Conservation (phyloP, 768 basidiomycete species). For the Suillus alpinus region DNA sequence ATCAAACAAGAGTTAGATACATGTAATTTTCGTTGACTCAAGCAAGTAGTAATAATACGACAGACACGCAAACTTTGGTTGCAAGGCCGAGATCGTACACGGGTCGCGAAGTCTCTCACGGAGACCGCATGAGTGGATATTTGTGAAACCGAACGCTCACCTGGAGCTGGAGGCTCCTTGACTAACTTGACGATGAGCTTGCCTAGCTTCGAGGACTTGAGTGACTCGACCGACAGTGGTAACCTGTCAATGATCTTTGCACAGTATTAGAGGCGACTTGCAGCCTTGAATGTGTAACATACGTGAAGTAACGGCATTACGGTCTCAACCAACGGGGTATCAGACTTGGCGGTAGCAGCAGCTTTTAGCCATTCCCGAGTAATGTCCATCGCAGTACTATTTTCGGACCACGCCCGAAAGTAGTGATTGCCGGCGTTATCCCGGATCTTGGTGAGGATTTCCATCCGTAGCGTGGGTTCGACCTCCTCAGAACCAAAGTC, state of each 20-base stretch:
- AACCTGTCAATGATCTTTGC: slow-evolving; percentile 76
- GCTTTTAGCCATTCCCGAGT: slow-evolving; percentile 81
- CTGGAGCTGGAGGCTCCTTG: slow-evolving; percentile 72
- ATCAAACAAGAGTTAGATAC: slow-evolving; percentile 65
- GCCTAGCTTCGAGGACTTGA: slow-evolving; percentile 73
- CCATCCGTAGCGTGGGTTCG: slow-evolving; percentile 60
- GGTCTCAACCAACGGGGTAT: slow-evolving; percentile 61
- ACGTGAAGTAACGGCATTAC: slow-evolving; percentile 88
- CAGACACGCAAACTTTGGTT: slow-evolving; percentile 26
- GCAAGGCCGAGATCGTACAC: slow-evolving; percentile 26
- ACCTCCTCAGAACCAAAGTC: slow-evolving; percentile 64
- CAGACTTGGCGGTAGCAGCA: slow-evolving; percentile 54
- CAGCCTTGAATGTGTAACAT: slow-evolving; percentile 35
- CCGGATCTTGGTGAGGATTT: slow-evolving; percentile 77
- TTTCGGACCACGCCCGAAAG: slow-evolving; percentile 84
- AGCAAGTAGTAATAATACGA: slow-evolving; percentile 27
- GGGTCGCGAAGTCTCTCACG: slow-evolving; percentile 22
- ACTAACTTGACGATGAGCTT: slow-evolving; percentile 75
- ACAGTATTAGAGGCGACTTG: slow-evolving; percentile 16
- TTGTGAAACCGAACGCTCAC: slow-evolving; percentile 53
- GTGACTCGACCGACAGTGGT: slow-evolving; percentile 66
- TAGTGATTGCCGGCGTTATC: slow-evolving; percentile 86
- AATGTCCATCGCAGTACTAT: slow-evolving; percentile 69
- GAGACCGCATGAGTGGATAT: slow-evolving; percentile 15
- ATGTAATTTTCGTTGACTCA: slow-evolving; percentile 33